Base-by-base conservation (phyloP, 1,284 basidiomycete genomes). In the Malassezia arunalokei region DNA sequence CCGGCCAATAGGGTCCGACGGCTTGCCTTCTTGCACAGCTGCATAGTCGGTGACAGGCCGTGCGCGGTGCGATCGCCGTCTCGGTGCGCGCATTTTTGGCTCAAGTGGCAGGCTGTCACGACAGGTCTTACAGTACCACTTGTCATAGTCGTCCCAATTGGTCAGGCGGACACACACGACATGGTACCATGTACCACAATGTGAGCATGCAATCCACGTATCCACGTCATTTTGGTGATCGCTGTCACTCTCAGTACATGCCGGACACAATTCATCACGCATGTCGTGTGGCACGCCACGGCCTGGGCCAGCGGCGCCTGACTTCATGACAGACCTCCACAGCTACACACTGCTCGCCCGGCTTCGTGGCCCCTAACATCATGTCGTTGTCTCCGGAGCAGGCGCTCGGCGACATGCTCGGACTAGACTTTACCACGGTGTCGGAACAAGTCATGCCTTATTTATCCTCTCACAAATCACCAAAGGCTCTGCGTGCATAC, bases 111-210 rank as follows among this genome's bases (percentile, higher is more conserved):
- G 29, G 4, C 54, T 41, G 3, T 43, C 32, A 32, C 60, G 58
- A 57, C 65, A 65, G 1, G 54, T 28, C 12, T 50, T 38, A 45
- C 63, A 65, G 54, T 62, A 68, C 65, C 65, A 68, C 35, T 55
- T 62, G 49, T 47, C 50, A 41, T 55, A 66, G 43, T 58, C 55
- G 11, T 61, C 56, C 6, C 62, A 58, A 35, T 63, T 59, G 17
- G 51, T 44, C 30, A 66, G 47, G 6, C 43, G 44, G 35, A 64
- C 53, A 40, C 65, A 68, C 50, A 53, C 58, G 47, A 59, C 60
- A 51, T 68, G 65, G 39, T 51, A 64, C 65, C 65, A 68, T 3
- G 57, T 61, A 28, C 43, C 50, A 53, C 65, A 68, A 3, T 62
- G 59, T 6, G 62, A 53, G 50, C 65, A 68, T 33, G 58, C 62